Conservation (phyloP, 768 basidiomycete species). For the Strobilomyces echinocephalus region DNA sequence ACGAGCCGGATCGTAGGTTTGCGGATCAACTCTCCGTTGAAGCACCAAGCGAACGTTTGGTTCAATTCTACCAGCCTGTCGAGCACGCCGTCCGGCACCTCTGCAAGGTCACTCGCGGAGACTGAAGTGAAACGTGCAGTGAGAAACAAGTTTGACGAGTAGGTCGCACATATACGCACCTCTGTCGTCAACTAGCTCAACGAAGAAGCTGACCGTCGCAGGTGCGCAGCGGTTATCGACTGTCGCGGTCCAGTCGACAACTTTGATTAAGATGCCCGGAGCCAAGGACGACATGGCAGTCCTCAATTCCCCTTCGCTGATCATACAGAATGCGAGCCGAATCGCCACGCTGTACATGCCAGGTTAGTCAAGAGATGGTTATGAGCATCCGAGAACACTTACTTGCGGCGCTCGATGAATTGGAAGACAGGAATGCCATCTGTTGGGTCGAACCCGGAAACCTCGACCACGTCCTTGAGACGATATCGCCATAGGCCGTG, state of each 20-base stretch:
- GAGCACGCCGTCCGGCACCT: constrained; percentile 1
- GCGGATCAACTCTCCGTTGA: neutral
- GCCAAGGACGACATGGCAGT: neutral
- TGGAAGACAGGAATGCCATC: neutral
- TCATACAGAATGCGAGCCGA: neutral
- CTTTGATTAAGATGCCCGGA: neutral
- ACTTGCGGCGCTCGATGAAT: neutral
- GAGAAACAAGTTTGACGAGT: neutral
- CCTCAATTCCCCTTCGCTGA: neutral
- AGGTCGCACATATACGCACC: neutral
- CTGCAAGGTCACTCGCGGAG: neutral
- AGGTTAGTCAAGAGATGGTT: neutral
- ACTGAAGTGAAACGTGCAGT: too few relatives aligned
- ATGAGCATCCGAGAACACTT: neutral
- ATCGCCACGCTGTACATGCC: neutral
- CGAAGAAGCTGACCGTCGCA: constrained; percentile 10
- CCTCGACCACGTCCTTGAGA: too few relatives aligned
- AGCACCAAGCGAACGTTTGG: neutral
- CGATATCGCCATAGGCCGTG: neutral
- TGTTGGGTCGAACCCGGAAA: neutral
- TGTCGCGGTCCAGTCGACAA: constrained; percentile 10
- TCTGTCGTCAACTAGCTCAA: constrained; percentile 1
- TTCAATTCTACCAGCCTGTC: neutral
- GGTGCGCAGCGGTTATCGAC: neutral
- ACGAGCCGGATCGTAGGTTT: constrained; percentile 22